phyloP scores from a whole-genome alignment of 163 green algal genomes.

The Scenedesmus sp. region DNA sequence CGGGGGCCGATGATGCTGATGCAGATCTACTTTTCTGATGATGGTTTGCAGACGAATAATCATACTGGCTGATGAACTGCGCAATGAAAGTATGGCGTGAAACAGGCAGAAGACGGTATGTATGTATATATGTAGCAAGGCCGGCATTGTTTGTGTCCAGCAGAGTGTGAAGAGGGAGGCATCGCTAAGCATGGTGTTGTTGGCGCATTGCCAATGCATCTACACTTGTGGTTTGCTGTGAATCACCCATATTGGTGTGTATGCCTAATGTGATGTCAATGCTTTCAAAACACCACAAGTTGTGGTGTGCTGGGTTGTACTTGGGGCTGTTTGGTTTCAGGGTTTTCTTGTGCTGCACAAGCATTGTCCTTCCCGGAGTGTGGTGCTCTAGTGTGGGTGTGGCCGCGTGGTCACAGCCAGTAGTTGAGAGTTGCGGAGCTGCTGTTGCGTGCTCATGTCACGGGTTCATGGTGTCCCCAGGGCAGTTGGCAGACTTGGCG shows the following conservation, averaged over 20 bases:
- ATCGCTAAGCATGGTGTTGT: neutral
- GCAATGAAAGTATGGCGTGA: too few relatives aligned
- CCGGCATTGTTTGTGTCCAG: neutral
- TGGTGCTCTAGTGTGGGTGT: neutral
- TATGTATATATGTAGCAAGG: neutral
- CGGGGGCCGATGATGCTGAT: neutral
- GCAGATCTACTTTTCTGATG: conserved; percentile 19
- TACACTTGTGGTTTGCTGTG: neutral
- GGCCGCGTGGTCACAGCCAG: neutral
- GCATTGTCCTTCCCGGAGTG: neutral
- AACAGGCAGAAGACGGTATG: neutral
- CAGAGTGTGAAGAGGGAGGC: neutral
- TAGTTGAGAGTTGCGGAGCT: neutral
- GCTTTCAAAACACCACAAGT: too few relatives aligned
- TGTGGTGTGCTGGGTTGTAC: neutral
- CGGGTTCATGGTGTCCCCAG: neutral
- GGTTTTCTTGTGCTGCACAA: neutral
- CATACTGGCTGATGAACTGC: neutral
- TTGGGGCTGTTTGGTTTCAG: neutral
- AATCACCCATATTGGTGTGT: neutral
- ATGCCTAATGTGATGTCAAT: neutral
- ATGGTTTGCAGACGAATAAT: neutral
- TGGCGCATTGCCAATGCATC: neutral
- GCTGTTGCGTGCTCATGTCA: neutral
- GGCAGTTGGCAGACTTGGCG: neutral